Conservation (phyloP, 441 rosid species). For the Flueggea neowawraea region DNA sequence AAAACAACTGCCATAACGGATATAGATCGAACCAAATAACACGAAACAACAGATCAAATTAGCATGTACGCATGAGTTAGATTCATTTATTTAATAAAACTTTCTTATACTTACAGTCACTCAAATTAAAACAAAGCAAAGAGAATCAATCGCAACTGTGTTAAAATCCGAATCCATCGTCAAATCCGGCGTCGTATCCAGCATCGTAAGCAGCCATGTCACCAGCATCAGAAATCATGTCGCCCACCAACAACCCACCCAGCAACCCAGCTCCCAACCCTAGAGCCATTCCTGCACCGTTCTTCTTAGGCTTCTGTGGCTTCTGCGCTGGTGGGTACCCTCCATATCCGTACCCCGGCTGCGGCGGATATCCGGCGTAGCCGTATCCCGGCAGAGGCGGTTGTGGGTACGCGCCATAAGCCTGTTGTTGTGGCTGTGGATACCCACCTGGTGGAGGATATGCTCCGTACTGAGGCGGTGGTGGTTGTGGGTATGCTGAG, state of each 20-base stretch:
- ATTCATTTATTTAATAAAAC: no score
- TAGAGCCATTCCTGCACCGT: constrained; percentile 34
- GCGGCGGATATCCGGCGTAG: constrained; percentile 19
- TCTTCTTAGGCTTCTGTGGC: constrained; percentile 48
- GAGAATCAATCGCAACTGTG: not conserved
- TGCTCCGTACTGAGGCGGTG: not conserved
- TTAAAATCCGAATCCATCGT: constrained; percentile 34
- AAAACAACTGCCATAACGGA: constrained; percentile 52
- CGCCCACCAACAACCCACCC: constrained; percentile 63
- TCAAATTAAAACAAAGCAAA: not conserved
- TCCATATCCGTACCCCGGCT: constrained; percentile 10
- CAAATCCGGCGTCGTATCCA: constrained; percentile 20
- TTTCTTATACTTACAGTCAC: not conserved
- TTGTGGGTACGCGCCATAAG: constrained; percentile 5
- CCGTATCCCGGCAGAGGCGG: no score
- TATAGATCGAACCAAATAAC: no score
- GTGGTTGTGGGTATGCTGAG: not conserved
- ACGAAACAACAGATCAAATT: no score
- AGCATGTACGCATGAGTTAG: no score
- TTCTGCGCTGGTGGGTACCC: constrained; percentile 28
- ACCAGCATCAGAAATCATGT: constrained; percentile 45
- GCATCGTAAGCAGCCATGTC: no score
- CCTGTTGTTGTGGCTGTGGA: constrained; percentile 6
- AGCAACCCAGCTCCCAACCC: constrained; percentile 66
- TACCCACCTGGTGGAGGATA: not conserved